Evolutionary conservation across 306 rosid species (phyloP), one percentile per base, ranked within the genome.

Genomic region (Pyrus betulifolia): DNA sequence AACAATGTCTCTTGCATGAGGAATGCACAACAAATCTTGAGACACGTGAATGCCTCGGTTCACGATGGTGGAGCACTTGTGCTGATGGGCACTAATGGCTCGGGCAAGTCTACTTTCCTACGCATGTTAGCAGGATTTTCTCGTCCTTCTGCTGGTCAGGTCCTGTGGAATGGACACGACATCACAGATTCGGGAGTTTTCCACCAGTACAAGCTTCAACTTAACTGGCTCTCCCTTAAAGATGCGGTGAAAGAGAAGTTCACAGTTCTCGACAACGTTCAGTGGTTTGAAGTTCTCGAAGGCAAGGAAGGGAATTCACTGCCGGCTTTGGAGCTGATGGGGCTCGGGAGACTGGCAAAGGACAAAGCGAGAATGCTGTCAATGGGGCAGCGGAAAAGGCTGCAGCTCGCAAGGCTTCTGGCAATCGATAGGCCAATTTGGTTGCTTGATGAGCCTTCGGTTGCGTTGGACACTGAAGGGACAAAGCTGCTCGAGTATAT

Each of bases 391-490:
- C 82, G 97, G 63, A 93, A 91, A 78, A 85, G 98, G 77, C 57
- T 93, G 82, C 98, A 93, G 83, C 88, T 91, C 31, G 98, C 98
- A 12, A 89, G 98, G 67, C 72, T 91, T 84, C 85, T 93, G 54
- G 98, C 98, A 21, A 79, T 93, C 2, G 93, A 93, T 66, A 89
- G 97, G 55, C 98, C 96, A 23, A 93, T 93, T 57, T 93, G 97
- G 98, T 77, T 93, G 87, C 89, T 91, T 2, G 97, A 93, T 40
- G 98, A 93, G 88, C 97, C 97, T 75, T 93, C 97, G 3, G 96
- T 93, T 77, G 98, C 97, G 18, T 84, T 93, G 67, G 98, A 93
- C 69, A 85, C 85, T 54, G 98, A 93, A 4, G 97, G 98, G 52
- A 95, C 91, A 66, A 87, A 78, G 89, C 80, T 93, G 81, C 89